These are phyloP conservation scores for Lumnitzera racemosa DNA, from an alignment of 345 rosid genomes.

Conservation along the genomic window DNA sequence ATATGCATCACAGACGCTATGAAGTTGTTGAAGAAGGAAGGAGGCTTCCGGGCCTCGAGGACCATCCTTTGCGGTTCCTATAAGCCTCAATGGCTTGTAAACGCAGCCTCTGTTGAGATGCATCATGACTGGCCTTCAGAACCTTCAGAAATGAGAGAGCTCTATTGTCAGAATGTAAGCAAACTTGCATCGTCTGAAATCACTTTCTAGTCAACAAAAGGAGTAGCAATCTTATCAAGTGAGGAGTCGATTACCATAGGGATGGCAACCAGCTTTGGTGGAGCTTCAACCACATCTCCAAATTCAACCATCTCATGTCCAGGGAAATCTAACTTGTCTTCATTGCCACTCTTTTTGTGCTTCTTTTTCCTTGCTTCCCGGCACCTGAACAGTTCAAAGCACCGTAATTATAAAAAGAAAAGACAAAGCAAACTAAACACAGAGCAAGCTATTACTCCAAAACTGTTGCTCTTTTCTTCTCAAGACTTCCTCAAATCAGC, in stretches of 20 bases:
- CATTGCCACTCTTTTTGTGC: constrained; percentile 33
- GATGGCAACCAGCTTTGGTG: constrained; percentile 53
- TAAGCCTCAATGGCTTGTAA: constrained; percentile 73
- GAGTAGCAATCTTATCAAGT: constrained; percentile 2
- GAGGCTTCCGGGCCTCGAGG: constrained; percentile 55
- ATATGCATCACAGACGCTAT: constrained; percentile 4
- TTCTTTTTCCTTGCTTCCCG: constrained; percentile 72
- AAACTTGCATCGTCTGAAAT: not conserved
- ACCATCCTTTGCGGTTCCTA: constrained; percentile 68
- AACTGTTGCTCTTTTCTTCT: not conserved
- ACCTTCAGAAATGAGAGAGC: constrained; percentile 27
- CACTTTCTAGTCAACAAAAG: not conserved
- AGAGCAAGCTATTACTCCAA: not conserved
- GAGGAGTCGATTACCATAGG: constrained; percentile 46
- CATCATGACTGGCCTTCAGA: constrained; percentile 33
- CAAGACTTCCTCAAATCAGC: too few relatives aligned
- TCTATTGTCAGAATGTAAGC: constrained; percentile 1
- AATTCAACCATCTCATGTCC: constrained; percentile 59
- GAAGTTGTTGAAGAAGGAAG: constrained; percentile 28
- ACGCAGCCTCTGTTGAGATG: constrained; percentile 65
- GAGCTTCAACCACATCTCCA: constrained; percentile 86
- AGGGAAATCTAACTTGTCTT: constrained; percentile 51
- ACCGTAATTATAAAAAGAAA: not conserved
- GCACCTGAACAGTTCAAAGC: constrained; percentile 29
- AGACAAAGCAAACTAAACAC: not conserved